Conservation (phyloP, 495 filamentous ascomycete genomes). For the Xylaria castorea region DNA sequence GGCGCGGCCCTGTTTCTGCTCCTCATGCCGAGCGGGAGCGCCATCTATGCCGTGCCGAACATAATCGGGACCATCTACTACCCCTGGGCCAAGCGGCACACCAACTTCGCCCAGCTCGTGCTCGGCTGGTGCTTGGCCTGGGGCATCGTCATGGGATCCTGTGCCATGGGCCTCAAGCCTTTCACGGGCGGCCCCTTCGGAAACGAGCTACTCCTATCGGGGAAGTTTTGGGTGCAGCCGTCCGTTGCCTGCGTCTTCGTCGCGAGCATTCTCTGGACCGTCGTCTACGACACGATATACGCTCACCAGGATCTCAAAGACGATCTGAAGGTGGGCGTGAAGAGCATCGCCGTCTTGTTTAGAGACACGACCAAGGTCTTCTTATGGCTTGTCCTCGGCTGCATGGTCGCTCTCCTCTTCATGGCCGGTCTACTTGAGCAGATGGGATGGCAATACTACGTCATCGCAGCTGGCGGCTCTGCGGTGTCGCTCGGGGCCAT, state of each 20-base stretch:
- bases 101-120: conserved; percentile 48
- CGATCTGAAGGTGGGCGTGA: conserved; percentile 45
- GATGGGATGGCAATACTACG: conserved; percentile 38
- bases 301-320: conserved; percentile 50
- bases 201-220: not conserved
- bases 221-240: conserved; percentile 28
- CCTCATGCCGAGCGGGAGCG: conserved; percentile 34
- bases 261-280: conserved; percentile 43
- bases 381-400: conserved; percentile 34
- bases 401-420: conserved; percentile 38
- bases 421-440: conserved; percentile 35
- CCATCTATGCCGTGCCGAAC: conserved; percentile 40
- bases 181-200: conserved; percentile 37
- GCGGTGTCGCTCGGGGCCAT: conserved; percentile 42
- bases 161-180: conserved; percentile 39
- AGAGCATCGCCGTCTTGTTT: conserved; percentile 49
- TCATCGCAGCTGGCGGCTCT: conserved; percentile 39
- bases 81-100: conserved; percentile 52
- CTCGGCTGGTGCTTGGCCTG: conserved; percentile 48
- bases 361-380: conserved; percentile 41
- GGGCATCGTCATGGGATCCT: conserved; percentile 43
- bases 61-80: conserved; percentile 46
- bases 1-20: conserved; percentile 37
- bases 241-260: conserved; percentile 34
- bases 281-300: conserved; percentile 53